Evolutionary conservation across 2,329 filamentous ascomycete genomes (phyloP).

Genomic region (Aspergillus vadensis): DNA sequence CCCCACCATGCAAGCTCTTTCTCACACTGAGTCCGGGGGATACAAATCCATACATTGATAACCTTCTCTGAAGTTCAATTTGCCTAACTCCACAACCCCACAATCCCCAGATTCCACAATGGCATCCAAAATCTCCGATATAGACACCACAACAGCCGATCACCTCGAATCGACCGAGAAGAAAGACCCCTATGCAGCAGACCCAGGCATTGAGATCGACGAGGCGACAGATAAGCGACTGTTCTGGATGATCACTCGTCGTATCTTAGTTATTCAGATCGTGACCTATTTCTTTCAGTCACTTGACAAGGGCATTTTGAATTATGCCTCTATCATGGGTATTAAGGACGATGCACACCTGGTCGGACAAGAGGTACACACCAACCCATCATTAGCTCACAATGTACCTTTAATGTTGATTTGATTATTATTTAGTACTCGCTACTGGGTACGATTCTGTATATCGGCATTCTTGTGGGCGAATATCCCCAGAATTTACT

Average conservation of each 20-base stretch:
- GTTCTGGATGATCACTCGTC: conserved; percentile 22
- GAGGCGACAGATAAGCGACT: conserved; percentile 21
- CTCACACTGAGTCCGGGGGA: no score
- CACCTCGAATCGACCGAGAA: conserved; percentile 3
- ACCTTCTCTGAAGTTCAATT: no score
- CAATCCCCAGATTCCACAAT: no score
- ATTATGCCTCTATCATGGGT: conserved; percentile 29
- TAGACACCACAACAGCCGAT: no score
- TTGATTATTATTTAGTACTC: conserved; percentile 41
- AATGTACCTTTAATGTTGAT: neutral
- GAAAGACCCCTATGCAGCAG: neutral
- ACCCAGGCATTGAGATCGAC: conserved; percentile 14
- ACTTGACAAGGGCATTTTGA: conserved; percentile 26
- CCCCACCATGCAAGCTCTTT: no score
- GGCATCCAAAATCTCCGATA: no score
- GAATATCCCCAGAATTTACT: conserved; percentile 55
- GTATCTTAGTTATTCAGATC: conserved; percentile 20
- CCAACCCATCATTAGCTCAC: conserved; percentile 28
- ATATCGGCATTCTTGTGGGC: conserved; percentile 54
- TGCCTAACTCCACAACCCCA: no score
- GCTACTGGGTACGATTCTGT: conserved; percentile 52
- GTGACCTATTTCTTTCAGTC: conserved; percentile 27
- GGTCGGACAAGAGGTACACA: conserved; percentile 39
- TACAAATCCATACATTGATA: no score
- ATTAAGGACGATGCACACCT: conserved; percentile 37